Evolutionary conservation across 768 basidiomycete genomes (phyloP).

Genomic region (Trametes villosa): DNA sequence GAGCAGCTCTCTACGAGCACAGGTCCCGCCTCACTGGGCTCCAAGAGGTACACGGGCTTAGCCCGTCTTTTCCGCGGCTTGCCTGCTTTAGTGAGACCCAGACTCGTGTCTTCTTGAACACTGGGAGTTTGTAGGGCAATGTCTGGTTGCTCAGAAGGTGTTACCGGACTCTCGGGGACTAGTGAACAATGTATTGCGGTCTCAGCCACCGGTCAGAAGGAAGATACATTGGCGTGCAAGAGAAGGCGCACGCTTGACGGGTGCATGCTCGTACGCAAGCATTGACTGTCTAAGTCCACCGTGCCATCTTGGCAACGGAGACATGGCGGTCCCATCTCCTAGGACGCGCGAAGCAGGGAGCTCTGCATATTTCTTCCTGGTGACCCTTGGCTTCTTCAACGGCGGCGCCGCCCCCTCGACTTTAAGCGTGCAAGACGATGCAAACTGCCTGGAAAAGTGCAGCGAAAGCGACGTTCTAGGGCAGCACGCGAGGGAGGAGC

Average conservation of each 20-base stretch:
- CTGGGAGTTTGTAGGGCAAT: not conserved
- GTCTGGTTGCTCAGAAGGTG: not conserved
- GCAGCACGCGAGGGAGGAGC: slow-evolving; percentile 10
- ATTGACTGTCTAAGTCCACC: slow-evolving; percentile 33
- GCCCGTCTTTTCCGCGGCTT: slow-evolving; percentile 11
- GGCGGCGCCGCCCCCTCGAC: slow-evolving; percentile 1
- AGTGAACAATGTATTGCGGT: not conserved
- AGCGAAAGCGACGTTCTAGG: not conserved
- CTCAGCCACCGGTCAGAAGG: not conserved
- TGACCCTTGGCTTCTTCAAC: slow-evolving; percentile 31
- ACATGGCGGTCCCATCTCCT: slow-evolving; percentile 48
- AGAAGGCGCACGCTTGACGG: slow-evolving; percentile 23
- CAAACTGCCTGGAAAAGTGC: not conserved
- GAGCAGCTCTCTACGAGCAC: not conserved
- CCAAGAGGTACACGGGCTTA: not conserved
- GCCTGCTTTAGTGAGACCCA: not conserved
- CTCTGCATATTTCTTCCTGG: slow-evolving; percentile 59
- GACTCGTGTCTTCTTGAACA: not conserved
- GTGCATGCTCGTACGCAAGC: not conserved
- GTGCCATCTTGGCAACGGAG: slow-evolving; percentile 48
- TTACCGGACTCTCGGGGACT: not conserved
- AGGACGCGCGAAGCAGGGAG: slow-evolving; percentile 54
- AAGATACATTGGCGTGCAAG: slow-evolving; percentile 5
- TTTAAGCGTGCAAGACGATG: not conserved
- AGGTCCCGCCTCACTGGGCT: not conserved